Evolutionary conservation across 208 protist species (phyloP), one percentile per base, ranked within the genome.

Genomic region (Leptomonas seymouri): DNA sequence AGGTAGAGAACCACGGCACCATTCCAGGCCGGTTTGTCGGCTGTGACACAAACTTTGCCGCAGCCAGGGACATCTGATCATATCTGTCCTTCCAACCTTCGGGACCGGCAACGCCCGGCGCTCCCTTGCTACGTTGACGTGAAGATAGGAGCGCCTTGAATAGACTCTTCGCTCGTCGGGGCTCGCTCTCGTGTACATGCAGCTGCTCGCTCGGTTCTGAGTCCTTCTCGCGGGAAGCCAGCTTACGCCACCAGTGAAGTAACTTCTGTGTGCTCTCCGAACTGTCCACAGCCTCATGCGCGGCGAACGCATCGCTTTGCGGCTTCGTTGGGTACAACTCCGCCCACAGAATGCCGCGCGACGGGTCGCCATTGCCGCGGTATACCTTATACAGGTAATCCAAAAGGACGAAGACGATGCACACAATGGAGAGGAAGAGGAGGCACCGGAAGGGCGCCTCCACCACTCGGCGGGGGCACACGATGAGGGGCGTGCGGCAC

Each of bases 1-100:
- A 91, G 8, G 83, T 91, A 42, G 87, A 93, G 64, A 78, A 95
- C 88, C 90, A 95, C 42, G 87, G 78, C 49, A 95, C 90, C 90
- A 95, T 95, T 15, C 82, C 85, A 0, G 86, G 81, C 8, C 76
- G 67, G 63, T 93, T 91, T 41, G 78, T 51, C 3, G 86, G 90
- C 61, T 90, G 80, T 30, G 76, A 39, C 4, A 67, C 56, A 34
- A 64, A 46, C 20, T 70, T 45, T 15, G 53, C 48, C 25, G 42
- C 54, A 9, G 45, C 15, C n/a, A 42, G 12, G 31, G 25, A 49
- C 8, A 76, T 61, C 36, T 3, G 30, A 49, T 70, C 71, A 39
- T 76, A 25, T 39, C 53, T 36, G 49, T 76, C 71, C 57, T 60
- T 45, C 71, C 71, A 76, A 12, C 71, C 71, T 7, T 45, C 16